These are phyloP conservation scores for Hemerocallis citrina DNA, from an alignment of 106 monocot genomes.

Conservation along the genomic window DNA sequence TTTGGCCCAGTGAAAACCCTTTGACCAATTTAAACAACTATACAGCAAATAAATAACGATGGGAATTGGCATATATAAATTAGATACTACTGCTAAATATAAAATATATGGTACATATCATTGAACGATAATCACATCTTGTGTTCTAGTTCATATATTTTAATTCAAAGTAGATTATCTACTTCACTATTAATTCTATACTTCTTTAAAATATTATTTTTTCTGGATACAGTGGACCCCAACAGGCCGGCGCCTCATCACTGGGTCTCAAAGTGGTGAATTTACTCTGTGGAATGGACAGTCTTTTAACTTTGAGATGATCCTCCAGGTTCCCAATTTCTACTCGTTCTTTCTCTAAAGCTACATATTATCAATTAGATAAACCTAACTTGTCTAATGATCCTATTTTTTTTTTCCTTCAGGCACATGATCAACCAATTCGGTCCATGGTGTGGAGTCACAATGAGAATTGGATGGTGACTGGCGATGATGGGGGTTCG, in stretches of 20 bases:
- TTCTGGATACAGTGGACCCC: slow-evolving; percentile 76
- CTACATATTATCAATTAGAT: neutral
- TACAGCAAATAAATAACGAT: no score
- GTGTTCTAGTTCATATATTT: no score
- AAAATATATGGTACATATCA: no score
- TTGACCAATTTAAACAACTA: no score
- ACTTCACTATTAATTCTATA: neutral
- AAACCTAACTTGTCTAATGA: neutral
- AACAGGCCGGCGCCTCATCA: slow-evolving; percentile 91
- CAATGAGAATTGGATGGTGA: slow-evolving; percentile 99
- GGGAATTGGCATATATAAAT: no score
- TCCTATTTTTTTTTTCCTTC: slow-evolving; percentile 7
- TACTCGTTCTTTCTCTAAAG: neutral
- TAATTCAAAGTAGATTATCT: neutral
- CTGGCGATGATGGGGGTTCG: slow-evolving; percentile 95
- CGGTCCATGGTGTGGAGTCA: slow-evolving; percentile 99
- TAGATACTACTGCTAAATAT: no score
- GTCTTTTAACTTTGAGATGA: slow-evolving; percentile 99
- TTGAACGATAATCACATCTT: no score
- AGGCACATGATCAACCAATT: slow-evolving; percentile 97
- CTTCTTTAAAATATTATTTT: neutral
- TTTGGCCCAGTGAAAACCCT: no score
- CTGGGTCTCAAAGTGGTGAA: slow-evolving; percentile 98
- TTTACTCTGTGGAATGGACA: slow-evolving; percentile 99
- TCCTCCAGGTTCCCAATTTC: slow-evolving; percentile 69